A percentile compares a stretch with the other conserved stretches of the same genome.
Conservation (phyloP, 169 alveolate species). For the Plasmodium gonderi region DNA sequence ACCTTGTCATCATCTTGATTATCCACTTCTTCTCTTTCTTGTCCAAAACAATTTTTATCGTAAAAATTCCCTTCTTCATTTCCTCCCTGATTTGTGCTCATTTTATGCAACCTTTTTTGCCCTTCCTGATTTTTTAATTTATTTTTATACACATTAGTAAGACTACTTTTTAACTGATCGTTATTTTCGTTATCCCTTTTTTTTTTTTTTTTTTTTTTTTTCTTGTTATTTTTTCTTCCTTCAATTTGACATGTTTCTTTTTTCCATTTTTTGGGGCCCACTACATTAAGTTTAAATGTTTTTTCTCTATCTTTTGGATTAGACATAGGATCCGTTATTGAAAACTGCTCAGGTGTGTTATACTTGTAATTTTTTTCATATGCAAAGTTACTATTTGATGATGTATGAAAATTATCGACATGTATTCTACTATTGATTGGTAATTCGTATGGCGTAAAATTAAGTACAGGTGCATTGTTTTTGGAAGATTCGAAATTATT, state of each 20-base stretch:
- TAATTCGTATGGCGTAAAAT: slow-evolving; percentile 71
- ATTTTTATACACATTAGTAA: not conserved
- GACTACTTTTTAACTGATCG: slow-evolving; percentile 3
- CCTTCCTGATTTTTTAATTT: not conserved
- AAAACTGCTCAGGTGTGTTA: not conserved
- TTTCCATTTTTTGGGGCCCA: slow-evolving; percentile 76
- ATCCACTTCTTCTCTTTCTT: not conserved
- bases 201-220: slow-evolving; percentile 34
- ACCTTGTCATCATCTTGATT: slow-evolving; percentile 6
- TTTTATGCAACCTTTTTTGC: not conserved
- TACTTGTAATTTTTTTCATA: slow-evolving; percentile 25
- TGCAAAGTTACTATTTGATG: not conserved
- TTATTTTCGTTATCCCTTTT: not conserved
- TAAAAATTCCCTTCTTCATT: not conserved
- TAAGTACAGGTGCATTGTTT: slow-evolving; percentile 8
- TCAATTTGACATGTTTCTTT: slow-evolving; percentile 20
- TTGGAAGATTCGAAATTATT: slow-evolving; percentile 9
- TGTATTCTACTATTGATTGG: slow-evolving; percentile 47
- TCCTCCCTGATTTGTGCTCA: not conserved
- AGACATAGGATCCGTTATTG: not conserved
- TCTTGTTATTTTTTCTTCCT: not conserved
- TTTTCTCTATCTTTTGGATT: slow-evolving; percentile 32
- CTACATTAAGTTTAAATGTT: slow-evolving; percentile 47
- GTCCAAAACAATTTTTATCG: not conserved
- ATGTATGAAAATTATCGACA: slow-evolving; percentile 17